Conservation (phyloP, 768 basidiomycete genomes). For the Tephrocybe sp. region DNA sequence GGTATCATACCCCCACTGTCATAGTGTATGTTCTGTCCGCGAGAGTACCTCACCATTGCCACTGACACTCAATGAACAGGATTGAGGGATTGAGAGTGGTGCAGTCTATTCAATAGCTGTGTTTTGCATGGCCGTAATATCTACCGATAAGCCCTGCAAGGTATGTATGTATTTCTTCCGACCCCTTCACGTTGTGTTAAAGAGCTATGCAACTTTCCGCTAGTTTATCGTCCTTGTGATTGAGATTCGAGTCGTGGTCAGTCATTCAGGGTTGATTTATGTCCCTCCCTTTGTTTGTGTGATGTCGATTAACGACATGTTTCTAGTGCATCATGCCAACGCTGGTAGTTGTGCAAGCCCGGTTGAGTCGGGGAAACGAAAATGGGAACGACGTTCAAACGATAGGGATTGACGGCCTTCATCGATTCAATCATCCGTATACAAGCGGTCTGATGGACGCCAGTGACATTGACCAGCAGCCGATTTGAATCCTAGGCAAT, state of each 20-base stretch:
- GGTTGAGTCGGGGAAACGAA: slow-evolving; percentile 23
- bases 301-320: background rate
- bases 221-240: slow-evolving; percentile 1
- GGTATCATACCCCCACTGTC: slow-evolving; percentile 12
- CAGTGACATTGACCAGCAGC: no score
- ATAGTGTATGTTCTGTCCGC: slow-evolving; percentile 13
- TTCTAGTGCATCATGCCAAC: slow-evolving; percentile 31
- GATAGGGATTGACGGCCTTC: no score
- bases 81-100: slow-evolving; percentile 23
- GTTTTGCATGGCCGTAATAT: slow-evolving; percentile 13
- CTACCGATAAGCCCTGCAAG: slow-evolving; percentile 3
- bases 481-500: no score
- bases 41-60: background rate
- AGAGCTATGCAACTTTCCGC: background rate
- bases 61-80: no score
- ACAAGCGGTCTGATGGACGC: no score
- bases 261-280: no score
- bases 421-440: no score
- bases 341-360: slow-evolving; percentile 34
- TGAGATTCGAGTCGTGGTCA: slow-evolving; percentile 26
- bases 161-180: no score
- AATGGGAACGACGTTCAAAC: no score
- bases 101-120: slow-evolving; percentile 25
- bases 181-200: slow-evolving; percentile 10
- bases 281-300: background rate